phyloP scores from a whole-genome alignment of 148 eudicot genomes.

The Pharnaceum exiguum region DNA sequence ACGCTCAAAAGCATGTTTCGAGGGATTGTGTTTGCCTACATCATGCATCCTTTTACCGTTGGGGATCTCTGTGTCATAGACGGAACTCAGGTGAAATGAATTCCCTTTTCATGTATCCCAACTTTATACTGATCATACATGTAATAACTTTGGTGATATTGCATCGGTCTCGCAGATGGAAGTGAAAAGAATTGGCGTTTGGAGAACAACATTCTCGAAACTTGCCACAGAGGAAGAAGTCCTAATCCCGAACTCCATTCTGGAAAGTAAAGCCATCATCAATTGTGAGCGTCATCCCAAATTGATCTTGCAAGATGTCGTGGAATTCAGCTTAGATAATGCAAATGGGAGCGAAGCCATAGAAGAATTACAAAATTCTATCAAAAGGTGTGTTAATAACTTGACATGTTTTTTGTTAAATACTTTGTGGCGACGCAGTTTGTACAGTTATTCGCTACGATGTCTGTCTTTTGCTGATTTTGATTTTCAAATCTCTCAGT shows the following conservation, averaged over 20 bases:
- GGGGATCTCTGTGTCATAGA: conserved; percentile 54
- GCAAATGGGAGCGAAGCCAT: background rate
- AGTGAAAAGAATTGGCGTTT: conserved; percentile 6
- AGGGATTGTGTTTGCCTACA: conserved; percentile 45
- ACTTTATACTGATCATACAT: background rate
- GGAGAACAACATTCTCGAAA: conserved; percentile 13
- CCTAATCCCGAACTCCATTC: conserved; percentile 2
- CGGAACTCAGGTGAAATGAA: conserved; percentile 6
- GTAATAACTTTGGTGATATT: background rate
- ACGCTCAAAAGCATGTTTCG: conserved; percentile 40
- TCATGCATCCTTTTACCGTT: conserved; percentile 47
- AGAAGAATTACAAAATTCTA: background rate
- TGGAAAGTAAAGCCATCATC: background rate
- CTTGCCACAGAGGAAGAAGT: background rate
- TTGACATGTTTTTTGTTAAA: background rate
- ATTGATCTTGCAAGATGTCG: background rate
- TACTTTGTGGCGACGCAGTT: too few species aligned
- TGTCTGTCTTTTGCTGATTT: background rate
- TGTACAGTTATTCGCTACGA: too few species aligned
- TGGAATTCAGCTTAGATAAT: background rate
- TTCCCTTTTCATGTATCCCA: background rate
- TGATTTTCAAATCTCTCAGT: background rate
- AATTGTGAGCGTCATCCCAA: background rate
- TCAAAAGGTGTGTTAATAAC: background rate
- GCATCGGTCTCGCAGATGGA: background rate